A percentile compares a stretch with the other conserved stretches of the same genome.
Conservation (phyloP, 805 yeast genomes). For the Metschnikowia borealis region DNA sequence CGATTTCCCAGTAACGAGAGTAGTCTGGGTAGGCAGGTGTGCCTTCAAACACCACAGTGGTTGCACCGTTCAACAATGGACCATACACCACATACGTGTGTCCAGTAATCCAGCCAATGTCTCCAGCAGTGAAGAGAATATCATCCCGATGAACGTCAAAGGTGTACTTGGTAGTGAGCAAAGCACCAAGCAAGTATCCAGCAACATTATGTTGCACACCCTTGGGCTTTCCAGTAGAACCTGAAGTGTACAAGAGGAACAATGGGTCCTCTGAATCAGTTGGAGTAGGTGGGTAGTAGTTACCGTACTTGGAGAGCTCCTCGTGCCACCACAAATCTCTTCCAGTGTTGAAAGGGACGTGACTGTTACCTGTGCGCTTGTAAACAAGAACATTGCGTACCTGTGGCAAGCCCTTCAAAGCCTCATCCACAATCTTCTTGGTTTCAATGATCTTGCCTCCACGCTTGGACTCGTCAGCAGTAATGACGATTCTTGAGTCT, state of each 20-base stretch:
- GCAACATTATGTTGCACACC: constrained; percentile 96
- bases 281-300: constrained; percentile 82
- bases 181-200: constrained; percentile 91
- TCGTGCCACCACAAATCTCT: constrained; percentile 98
- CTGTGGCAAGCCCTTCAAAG: constrained; percentile 65
- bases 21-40: constrained; percentile 96
- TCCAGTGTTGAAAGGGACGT: constrained; percentile 67
- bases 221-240: constrained; percentile 97
- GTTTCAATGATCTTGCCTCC: constrained; percentile 93
- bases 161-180: constrained; percentile 85
- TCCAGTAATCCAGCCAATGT: constrained; percentile 99
- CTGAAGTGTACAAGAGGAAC: constrained; percentile 93
- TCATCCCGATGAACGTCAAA: constrained; percentile 91
- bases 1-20: constrained; percentile 95
- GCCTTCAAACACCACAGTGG: constrained; percentile 92
- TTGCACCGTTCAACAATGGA: constrained; percentile 80
- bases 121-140: constrained; percentile 93
- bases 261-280: constrained; percentile 92
- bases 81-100: constrained; percentile 96
- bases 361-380: constrained; percentile 77
- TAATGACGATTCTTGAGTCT: constrained; percentile 77
- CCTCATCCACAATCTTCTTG: constrained; percentile 94
- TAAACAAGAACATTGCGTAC: constrained; percentile 83
- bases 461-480: constrained; percentile 93
- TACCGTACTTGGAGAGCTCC: constrained; percentile 73